Percentiles rank a stretch among this genome's conserved stretches.
These are phyloP conservation scores for Melanogaster broomeanus DNA, from an alignment of 768 basidiomycete species.

Conservation along the genomic window DNA sequence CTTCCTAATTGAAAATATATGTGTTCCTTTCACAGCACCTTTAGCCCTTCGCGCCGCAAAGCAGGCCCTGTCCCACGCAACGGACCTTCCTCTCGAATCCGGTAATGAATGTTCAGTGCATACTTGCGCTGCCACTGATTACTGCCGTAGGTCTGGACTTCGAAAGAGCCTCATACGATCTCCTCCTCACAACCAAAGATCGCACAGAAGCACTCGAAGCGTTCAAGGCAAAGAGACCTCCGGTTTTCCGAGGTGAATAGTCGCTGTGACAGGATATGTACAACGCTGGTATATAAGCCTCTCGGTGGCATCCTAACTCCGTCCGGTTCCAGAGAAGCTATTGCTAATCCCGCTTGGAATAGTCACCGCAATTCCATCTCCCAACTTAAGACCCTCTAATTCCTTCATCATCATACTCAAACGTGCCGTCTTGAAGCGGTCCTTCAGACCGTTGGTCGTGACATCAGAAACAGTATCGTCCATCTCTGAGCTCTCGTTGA, in stretches of 20 bases:
- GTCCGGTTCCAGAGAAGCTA: slow-evolving; percentile 50
- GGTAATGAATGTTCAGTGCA: slow-evolving; percentile 39
- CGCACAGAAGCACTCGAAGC: slow-evolving; percentile 82
- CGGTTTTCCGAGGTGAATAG: slow-evolving; percentile 81
- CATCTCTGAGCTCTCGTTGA: slow-evolving; percentile 58
- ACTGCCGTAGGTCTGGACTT: slow-evolving; percentile 75
- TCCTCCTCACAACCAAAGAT: slow-evolving; percentile 72
- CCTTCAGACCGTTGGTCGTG: slow-evolving; percentile 50
- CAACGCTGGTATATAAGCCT: not conserved
- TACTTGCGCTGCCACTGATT: not conserved
- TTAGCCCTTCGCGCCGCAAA: slow-evolving; percentile 88
- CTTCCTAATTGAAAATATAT: not conserved
- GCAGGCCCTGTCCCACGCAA: slow-evolving; percentile 76
- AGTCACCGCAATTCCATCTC: slow-evolving; percentile 58
- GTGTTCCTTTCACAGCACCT: slow-evolving; percentile 54
- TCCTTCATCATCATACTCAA: slow-evolving; percentile 89
- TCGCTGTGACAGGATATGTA: slow-evolving; percentile 3
- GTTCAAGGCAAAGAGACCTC: slow-evolving; percentile 81
- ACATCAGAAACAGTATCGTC: slow-evolving; percentile 43
- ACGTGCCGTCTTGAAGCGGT: slow-evolving; percentile 63
- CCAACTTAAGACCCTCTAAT: slow-evolving; percentile 63
- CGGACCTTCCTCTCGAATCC: slow-evolving; percentile 76
- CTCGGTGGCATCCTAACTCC: slow-evolving; percentile 39
- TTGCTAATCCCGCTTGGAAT: slow-evolving; percentile 60
- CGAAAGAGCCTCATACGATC: slow-evolving; percentile 83